phyloP scores from a whole-genome alignment of 768 basidiomycete species.

The Podaxis pistillaris region DNA sequence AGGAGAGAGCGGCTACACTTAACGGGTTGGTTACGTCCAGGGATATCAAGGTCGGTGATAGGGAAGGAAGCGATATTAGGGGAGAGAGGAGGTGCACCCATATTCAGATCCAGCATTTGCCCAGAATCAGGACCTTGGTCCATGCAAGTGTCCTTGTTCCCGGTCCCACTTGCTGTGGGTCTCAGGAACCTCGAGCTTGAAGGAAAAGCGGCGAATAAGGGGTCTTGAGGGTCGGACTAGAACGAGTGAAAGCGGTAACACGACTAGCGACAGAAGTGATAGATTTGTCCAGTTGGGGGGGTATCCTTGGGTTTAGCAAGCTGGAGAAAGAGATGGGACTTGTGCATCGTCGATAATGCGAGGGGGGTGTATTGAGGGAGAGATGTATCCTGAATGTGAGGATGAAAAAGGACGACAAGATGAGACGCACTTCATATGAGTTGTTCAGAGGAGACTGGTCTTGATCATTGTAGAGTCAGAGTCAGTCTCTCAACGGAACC shows the following conservation, averaged over 20 bases:
- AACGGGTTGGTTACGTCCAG: not conserved
- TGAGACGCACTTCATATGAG: not conserved
- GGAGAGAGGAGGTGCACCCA: conserved; percentile 10
- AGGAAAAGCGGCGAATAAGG: conserved; percentile 40
- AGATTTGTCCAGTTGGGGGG: conserved; percentile 1
- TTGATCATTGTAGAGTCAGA: not conserved
- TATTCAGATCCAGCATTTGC: not conserved
- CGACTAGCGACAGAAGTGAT: not conserved
- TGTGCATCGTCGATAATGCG: not conserved
- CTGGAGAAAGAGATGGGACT: not conserved
- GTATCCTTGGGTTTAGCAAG: conserved; percentile 1
- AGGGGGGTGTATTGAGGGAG: not conserved
- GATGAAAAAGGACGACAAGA: too few species aligned
- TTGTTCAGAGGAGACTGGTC: not conserved
- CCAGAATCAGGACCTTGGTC: conserved; percentile 13
- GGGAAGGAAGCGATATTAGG: not conserved
- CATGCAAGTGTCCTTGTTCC: conserved; percentile 25
- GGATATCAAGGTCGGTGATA: conserved; percentile 3
- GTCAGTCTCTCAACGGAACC: not conserved
- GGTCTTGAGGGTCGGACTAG: conserved; percentile 17
- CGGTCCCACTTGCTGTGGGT: conserved; percentile 19
- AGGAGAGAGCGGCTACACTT: not conserved
- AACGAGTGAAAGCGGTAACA: not conserved
- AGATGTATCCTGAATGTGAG: not conserved
- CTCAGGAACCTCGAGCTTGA: conserved; percentile 35